Evolutionary conservation across 768 basidiomycete genomes (phyloP), one percentile per base, ranked within the genome.

Genomic region (Termitomyces sp.): DNA sequence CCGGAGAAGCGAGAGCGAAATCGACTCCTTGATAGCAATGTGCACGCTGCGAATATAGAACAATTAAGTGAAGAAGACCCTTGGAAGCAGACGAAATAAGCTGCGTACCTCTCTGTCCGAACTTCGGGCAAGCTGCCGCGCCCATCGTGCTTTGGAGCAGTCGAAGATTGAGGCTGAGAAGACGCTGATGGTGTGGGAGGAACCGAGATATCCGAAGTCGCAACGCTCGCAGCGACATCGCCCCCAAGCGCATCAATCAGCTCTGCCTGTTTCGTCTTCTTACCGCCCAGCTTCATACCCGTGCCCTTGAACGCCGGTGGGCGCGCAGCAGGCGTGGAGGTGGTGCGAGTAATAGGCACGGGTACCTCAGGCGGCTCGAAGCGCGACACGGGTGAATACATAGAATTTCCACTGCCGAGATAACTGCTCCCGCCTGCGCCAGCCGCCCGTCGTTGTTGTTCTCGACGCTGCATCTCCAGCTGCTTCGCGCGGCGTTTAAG

Each of bases 401-500:
- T 87, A 12, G 85, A 77, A 34, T 77, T 68, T 21, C 87, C 82
- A 35, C 88, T 83, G 5, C 86, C 84, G 14, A 87, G 77, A 66
- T 85, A 86, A 60, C 78, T 79, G 57, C 77, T 75, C 15, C 80
- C 77, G 9, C 77, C 78, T 28, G 77, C 71, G 53, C 67, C 65
- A 8, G 81, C 83, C 5, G 86, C 74, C 21, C 93, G 87, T 57
- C 84, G 79, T 61, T 96, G 93, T 68, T 95, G 93, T 67, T 99
- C 96, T 34, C 95, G 80, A 41, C 96, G 85, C 66, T 98, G 97
- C 85, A 97, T 90, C 71, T 99, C 97, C 58, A 99, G 84, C 65
- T 98, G 94, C 68, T 97, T 97, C 0, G 97, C 95, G 30, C 96
- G 88, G 40, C 97, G 85, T 70, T 98, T 98, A 66, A 99, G 87